Percentiles rank a stretch among this genome's conserved stretches.
phyloP scores from a whole-genome alignment of 2,329 filamentous ascomycete species.

The Diatrype stigma region DNA sequence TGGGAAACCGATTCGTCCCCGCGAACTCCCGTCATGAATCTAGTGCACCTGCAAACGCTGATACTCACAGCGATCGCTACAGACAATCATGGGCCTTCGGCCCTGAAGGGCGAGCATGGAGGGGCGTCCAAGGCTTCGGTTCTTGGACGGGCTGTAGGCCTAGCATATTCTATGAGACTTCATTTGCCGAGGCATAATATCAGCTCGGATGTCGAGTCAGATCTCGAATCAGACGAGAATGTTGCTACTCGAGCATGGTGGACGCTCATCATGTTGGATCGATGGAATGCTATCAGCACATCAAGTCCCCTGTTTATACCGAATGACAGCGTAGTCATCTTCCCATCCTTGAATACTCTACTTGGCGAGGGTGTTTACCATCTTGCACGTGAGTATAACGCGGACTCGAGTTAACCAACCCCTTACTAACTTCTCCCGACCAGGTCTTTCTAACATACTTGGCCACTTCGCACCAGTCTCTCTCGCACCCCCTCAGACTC shows the following conservation, averaged over 20 bases:
- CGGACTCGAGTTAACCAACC: not conserved
- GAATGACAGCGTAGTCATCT: conserved; percentile 56
- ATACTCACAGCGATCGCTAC: conserved; percentile 63
- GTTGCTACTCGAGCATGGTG: conserved; percentile 66
- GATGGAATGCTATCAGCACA: conserved; percentile 68
- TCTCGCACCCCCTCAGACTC: conserved; percentile 38
- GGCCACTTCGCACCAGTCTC: conserved; percentile 49
- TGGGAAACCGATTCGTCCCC: conserved; percentile 44
- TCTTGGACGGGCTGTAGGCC: conserved; percentile 60
- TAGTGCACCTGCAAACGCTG: conserved; percentile 63
- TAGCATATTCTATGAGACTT: conserved; percentile 62
- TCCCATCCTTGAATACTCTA: conserved; percentile 54
- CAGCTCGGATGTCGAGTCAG: conserved; percentile 38
- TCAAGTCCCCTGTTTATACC: conserved; percentile 60
- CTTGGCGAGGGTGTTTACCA: conserved; percentile 62
- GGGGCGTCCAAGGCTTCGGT: conserved; percentile 50
- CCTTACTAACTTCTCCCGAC: not conserved
- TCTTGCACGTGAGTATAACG: conserved; percentile 54
- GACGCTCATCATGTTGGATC: conserved; percentile 66
- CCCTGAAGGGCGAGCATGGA: conserved; percentile 35
- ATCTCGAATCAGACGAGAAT: conserved; percentile 58
- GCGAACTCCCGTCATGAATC: conserved; percentile 37
- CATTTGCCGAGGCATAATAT: conserved; percentile 39
- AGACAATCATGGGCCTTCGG: conserved; percentile 49
- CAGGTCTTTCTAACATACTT: conserved; percentile 56